These are phyloP conservation scores for Tolypocladium tropicale DNA, from an alignment of 2,329 filamentous ascomycete species.

Conservation along the genomic window DNA sequence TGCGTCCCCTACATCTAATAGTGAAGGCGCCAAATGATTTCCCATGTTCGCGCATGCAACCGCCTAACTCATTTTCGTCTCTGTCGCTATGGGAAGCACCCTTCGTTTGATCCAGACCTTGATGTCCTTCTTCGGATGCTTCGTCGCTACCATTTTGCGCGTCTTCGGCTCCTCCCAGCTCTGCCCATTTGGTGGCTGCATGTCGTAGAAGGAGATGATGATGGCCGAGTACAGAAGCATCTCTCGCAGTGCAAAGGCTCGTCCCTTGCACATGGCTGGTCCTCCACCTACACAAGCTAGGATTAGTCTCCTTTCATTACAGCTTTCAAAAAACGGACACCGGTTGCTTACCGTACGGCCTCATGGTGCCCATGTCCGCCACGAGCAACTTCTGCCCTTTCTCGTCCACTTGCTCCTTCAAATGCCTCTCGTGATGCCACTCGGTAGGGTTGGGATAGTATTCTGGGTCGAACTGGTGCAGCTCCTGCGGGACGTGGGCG, in stretches of 20 bases:
- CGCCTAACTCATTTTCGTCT: neutral
- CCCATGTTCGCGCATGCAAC: neutral
- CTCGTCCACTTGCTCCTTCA: slow-evolving; percentile 15
- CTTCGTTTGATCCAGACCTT: slow-evolving; percentile 23
- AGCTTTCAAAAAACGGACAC: neutral
- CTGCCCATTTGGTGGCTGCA: slow-evolving; percentile 17
- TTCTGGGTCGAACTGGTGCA: slow-evolving; percentile 24
- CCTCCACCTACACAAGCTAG: slow-evolving; percentile 15
- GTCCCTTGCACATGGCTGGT: slow-evolving; percentile 21
- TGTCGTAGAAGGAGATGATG: slow-evolving; percentile 26
- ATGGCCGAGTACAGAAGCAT: slow-evolving; percentile 22
- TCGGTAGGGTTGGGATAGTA: slow-evolving; percentile 21
- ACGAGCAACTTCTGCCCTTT: slow-evolving; percentile 11
- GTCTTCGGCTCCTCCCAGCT: slow-evolving; percentile 15
- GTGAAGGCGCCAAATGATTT: too few species aligned
- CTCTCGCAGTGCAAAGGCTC: slow-evolving; percentile 20
- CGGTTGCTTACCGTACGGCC: slow-evolving; percentile 20
- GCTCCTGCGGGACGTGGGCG: slow-evolving; percentile 20
- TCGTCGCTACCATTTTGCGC: slow-evolving; percentile 15
- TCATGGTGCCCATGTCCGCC: slow-evolving; percentile 16
- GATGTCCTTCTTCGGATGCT: slow-evolving; percentile 14
- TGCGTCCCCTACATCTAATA: neutral
- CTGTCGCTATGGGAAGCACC: slow-evolving; percentile 1
- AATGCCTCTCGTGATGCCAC: slow-evolving; percentile 24
- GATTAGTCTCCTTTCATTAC: neutral